Evolutionary conservation across 73 alveolate species (phyloP).

Genomic region (Paramecium biaurelia): DNA sequence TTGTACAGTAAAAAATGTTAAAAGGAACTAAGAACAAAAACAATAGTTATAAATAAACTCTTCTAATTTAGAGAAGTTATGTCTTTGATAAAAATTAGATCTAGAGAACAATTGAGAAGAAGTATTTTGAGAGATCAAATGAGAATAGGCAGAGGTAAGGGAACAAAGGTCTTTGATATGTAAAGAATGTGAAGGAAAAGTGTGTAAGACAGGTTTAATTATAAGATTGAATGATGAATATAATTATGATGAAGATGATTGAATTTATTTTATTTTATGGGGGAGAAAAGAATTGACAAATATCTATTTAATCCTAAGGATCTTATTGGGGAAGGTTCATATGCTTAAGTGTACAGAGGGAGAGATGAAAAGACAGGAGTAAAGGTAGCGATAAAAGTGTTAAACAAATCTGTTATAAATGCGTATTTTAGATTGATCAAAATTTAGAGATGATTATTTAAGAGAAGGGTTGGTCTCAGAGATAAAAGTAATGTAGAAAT

Average conservation of each 20-base stretch:
- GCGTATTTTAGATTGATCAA: constrained; percentile 21
- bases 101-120: not conserved
- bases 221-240: not conserved
- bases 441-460: constrained; percentile 53
- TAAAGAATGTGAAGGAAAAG: not conserved
- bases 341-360: constrained; percentile 63
- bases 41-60: not conserved
- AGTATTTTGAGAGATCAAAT: not conserved
- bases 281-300: constrained; percentile 49
- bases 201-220: not conserved
- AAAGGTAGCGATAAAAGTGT: constrained; percentile 61
- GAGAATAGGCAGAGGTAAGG: not conserved
- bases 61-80: not conserved
- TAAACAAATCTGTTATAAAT: constrained; percentile 46
- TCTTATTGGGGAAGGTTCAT: constrained; percentile 59
- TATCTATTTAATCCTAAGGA: constrained; percentile 45
- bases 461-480: constrained; percentile 59
- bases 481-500: constrained; percentile 55
- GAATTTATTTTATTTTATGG: constrained; percentile 30
- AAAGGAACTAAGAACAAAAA: not conserved
- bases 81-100: not conserved
- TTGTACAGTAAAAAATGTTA: not conserved
- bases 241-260: not conserved
- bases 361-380: constrained; percentile 60
- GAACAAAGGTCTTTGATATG: not conserved